Conservation (phyloP, 2,329 filamentous ascomycete genomes). For the Diplodia intermedia region DNA sequence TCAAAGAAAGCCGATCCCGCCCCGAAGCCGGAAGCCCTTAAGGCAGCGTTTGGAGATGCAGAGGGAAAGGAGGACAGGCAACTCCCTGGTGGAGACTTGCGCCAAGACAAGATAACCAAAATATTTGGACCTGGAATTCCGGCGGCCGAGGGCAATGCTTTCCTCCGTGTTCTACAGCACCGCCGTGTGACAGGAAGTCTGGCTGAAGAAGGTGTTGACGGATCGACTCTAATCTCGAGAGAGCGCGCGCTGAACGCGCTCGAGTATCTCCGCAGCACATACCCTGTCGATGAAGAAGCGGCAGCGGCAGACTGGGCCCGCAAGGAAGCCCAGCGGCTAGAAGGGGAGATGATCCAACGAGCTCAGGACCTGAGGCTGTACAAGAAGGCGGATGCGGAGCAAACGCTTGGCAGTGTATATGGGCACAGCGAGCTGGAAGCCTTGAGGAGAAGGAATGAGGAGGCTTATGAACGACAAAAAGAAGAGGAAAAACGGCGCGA, state of each 20-base stretch:
- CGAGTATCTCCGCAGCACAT: constrained; percentile 45
- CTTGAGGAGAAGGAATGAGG: constrained; percentile 43
- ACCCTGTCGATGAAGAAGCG: constrained; percentile 50
- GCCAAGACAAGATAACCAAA: constrained; percentile 9
- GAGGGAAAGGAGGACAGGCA: constrained; percentile 25
- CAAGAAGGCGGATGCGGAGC: constrained; percentile 41
- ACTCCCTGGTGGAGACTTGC: constrained; percentile 31
- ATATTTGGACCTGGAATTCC: constrained; percentile 45
- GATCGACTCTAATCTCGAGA: constrained; percentile 40
- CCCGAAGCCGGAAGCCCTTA: neutral
- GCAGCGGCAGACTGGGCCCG: constrained; percentile 51
- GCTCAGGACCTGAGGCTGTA: constrained; percentile 42
- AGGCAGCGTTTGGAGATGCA: neutral
- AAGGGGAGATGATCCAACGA: constrained; percentile 43
- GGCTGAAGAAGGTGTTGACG: constrained; percentile 48
- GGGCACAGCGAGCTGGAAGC: constrained; percentile 32
- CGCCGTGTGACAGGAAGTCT: constrained; percentile 49
- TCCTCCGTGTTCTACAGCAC: constrained; percentile 49
- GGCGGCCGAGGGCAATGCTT: constrained; percentile 43
- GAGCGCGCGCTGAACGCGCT: constrained; percentile 43
- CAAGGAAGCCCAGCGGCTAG: constrained; percentile 48
- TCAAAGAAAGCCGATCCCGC: neutral
- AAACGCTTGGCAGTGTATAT: constrained; percentile 27
- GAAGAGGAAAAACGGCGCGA: constrained; percentile 40
- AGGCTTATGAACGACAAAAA: constrained; percentile 43